Conservation (phyloP, 2,329 filamentous ascomycete genomes). For the Aspergillus clavatus region DNA sequence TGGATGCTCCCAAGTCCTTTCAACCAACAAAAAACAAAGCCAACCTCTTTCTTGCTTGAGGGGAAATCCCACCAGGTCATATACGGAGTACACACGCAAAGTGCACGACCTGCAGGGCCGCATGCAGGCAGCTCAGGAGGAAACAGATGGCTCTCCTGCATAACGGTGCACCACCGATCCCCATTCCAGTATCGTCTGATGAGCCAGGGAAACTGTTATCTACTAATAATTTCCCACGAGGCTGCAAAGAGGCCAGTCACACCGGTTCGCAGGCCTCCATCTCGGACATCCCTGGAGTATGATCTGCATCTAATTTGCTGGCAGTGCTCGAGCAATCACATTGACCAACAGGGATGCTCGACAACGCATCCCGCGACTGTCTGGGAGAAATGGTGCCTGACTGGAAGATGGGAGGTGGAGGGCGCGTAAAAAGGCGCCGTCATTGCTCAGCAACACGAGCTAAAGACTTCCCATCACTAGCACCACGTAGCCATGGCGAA, state of each 20-base stretch:
- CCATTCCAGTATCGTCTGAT: not conserved
- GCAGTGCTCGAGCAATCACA: not conserved
- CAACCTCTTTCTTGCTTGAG: not conserved
- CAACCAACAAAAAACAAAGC: not conserved
- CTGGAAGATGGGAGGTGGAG: not conserved
- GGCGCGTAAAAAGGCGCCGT: constrained; percentile 21
- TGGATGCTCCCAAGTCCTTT: not conserved
- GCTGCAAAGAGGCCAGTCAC: not conserved
- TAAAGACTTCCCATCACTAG: not conserved
- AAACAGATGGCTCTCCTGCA: not conserved
- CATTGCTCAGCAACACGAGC: constrained; percentile 6
- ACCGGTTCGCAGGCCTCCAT: not conserved
- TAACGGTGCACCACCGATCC: not conserved
- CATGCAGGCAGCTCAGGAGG: not conserved
- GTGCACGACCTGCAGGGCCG: too few relatives aligned
- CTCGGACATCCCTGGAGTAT: constrained; percentile 5
- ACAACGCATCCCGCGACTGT: not conserved
- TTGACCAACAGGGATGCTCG: not conserved
- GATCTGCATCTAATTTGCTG: not conserved
- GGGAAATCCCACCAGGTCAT: not conserved
- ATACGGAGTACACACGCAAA: not conserved
- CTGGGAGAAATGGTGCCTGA: not conserved
- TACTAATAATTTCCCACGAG: not conserved
- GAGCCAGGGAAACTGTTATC: not conserved
- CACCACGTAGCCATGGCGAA: too few relatives aligned